Evolutionary conservation across 2,329 filamentous ascomycete species (phyloP).

Genomic region (Apiospora kogelbergensis): DNA sequence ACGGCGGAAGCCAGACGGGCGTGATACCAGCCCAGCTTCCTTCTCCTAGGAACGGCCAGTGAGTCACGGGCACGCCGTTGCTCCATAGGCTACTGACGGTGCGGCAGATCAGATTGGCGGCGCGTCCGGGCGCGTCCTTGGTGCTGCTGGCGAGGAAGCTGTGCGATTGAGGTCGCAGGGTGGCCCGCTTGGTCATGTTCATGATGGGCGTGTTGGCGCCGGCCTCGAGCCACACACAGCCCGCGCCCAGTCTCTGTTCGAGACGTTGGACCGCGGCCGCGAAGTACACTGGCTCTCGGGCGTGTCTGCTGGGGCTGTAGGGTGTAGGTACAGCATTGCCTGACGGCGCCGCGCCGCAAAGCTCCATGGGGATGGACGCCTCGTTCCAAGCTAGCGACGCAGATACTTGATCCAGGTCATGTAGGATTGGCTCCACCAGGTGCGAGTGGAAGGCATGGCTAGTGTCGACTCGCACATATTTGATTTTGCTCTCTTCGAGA

Average conservation of each 20-base stretch:
- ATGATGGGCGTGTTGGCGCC: conserved; percentile 25
- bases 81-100: neutral
- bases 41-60: neutral
- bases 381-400: too few relatives aligned
- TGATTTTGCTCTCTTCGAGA: too few relatives aligned
- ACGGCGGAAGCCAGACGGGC: neutral
- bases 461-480: conserved; percentile 15
- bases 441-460: conserved; percentile 26
- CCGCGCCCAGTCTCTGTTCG: conserved; percentile 18
- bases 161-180: neutral
- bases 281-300: conserved; percentile 28
- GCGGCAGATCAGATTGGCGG: too few relatives aligned
- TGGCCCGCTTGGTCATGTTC: conserved; percentile 17
- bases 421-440: conserved; percentile 19
- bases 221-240: conserved; percentile 33
- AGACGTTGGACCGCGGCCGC: conserved; percentile 25
- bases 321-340: too few relatives aligned
- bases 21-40: neutral
- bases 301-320: too few relatives aligned
- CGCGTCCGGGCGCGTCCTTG: too few relatives aligned
- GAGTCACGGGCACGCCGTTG: neutral
- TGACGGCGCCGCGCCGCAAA: too few relatives aligned
- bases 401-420: neutral
- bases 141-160: neutral
- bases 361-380: too few relatives aligned